Evolutionary conservation across 352 stramenopile species (phyloP), one percentile per base, ranked within the genome.

Genomic region (Phytophthora sp.): DNA sequence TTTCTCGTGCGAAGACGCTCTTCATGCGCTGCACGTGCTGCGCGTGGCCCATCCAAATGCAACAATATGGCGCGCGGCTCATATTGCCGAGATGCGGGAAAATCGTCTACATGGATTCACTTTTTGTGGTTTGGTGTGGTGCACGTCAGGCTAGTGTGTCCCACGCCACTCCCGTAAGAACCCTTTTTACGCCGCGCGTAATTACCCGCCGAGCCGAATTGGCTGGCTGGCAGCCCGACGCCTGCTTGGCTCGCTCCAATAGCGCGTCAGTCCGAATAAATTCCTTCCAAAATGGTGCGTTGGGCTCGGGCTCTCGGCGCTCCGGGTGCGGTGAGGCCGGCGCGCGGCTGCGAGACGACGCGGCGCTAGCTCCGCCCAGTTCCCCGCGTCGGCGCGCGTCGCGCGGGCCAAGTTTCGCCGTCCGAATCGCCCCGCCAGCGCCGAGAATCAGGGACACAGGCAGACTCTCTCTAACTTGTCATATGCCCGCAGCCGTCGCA

Each of bases 401-500:
- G 30, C 1, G 21, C 23, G 18, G 12, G 41, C 35, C 45, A 21
- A 21, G 54, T 55, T 45, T 53, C n/a, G 17, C 27, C 6, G 12
- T 27, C 1, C 5, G 24, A 68, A 41, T 50, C 23, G 50, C 44
- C 6, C 4, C 23, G 20, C 3, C 24, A 32, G 48, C 26, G 37
- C 28, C 46, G 45, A 42, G 34, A 41, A 43, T 30, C 12, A 11
- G 1, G 26, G 21, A 26, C 11, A 0, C 15, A 23, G 2, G 4
- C 9, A 13, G 3, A 4, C 37, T 5, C 9, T 24, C 23, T 55
- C 55, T 72, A 54, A 64, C 42, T n/a, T 38, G 28, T 52, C 18
- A 54, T 58, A 51, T 46, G 12, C 17, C 3, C 42, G 15, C 53
- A 99, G 98, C 97, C 98, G 72, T 99, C 98, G 62, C 97, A 99